These are phyloP conservation scores for Phytophthora sp. DNA, from an alignment of 352 stramenopile genomes.

Conservation along the genomic window DNA sequence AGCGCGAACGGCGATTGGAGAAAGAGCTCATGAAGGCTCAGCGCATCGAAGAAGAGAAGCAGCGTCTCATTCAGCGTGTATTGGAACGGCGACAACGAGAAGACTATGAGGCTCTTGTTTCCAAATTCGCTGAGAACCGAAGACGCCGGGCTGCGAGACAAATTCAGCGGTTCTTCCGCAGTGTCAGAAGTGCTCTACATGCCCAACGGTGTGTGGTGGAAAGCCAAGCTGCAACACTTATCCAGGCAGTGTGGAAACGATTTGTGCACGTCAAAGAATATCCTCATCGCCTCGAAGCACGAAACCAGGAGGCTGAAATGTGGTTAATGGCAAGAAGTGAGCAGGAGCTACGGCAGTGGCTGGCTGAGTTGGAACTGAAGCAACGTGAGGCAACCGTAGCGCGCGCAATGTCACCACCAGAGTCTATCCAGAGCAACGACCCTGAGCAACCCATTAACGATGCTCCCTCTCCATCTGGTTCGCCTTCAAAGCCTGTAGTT, in stretches of 20 bases:
- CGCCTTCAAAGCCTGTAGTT: constrained; percentile 36
- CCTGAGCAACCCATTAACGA: neutral
- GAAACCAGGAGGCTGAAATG: constrained; percentile 18
- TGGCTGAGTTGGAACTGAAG: constrained; percentile 15
- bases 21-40: constrained; percentile 63
- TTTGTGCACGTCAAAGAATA: constrained; percentile 29
- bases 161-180: constrained; percentile 39
- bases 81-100: constrained; percentile 41
- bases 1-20: constrained; percentile 56
- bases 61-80: constrained; percentile 44
- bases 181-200: neutral
- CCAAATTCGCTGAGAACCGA: constrained; percentile 15
- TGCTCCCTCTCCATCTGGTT: constrained; percentile 9
- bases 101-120: constrained; percentile 15
- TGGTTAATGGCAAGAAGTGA: constrained; percentile 46
- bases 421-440: constrained; percentile 8
- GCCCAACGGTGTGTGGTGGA: neutral
- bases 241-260: constrained; percentile 44
- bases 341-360: constrained; percentile 25
- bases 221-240: constrained; percentile 15
- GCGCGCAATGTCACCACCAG: neutral
- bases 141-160: constrained; percentile 24
- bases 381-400: neutral
- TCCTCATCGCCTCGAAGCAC: constrained; percentile 22
- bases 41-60: constrained; percentile 73